Percentiles rank a stretch among this genome's conserved stretches.
These are phyloP conservation scores for Juglanconis oblonga DNA, from an alignment of 2,329 filamentous ascomycete genomes.

Conservation along the genomic window DNA sequence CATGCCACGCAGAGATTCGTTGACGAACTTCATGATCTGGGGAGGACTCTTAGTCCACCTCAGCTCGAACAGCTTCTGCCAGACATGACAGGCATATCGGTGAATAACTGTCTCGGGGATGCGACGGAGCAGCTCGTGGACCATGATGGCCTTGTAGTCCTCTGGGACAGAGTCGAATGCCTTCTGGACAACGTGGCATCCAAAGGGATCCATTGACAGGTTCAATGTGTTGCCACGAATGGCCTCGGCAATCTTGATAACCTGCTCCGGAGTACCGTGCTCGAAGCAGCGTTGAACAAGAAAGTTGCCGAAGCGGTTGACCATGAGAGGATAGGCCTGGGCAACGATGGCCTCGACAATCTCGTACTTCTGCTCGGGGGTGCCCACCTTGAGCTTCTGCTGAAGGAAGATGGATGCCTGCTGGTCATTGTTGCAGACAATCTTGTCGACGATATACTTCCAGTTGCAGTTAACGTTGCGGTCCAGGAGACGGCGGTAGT, in stretches of 20 bases:
- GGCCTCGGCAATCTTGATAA: slow-evolving; percentile 89
- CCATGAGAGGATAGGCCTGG: slow-evolving; percentile 93
- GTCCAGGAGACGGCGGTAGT: slow-evolving; percentile 92
- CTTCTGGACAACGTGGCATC: slow-evolving; percentile 97
- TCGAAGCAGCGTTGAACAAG: slow-evolving; percentile 98
- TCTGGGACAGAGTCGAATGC: slow-evolving; percentile 97
- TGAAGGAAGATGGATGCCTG: slow-evolving; percentile 98
- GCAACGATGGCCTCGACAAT: slow-evolving; percentile 96
- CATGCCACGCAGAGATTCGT: slow-evolving; percentile 91
- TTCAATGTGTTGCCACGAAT: slow-evolving; percentile 92
- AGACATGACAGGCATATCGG: slow-evolving; percentile 97
- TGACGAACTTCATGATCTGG: slow-evolving; percentile 98
- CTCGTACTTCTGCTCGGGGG: slow-evolving; percentile 91
- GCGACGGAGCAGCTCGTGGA: slow-evolving; percentile 90
- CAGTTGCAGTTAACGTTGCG: slow-evolving; percentile 97
- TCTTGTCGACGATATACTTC: slow-evolving; percentile 99
- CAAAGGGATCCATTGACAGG: slow-evolving; percentile 97
- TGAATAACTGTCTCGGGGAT: slow-evolving; percentile 98
- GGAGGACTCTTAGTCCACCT: slow-evolving; percentile 93
- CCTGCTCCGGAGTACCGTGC: slow-evolving; percentile 90
- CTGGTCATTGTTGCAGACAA: slow-evolving; percentile 98
- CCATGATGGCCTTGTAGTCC: slow-evolving; percentile 97
- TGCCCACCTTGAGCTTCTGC: slow-evolving; percentile 97
- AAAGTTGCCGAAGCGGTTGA: slow-evolving; percentile 98
- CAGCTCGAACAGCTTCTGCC: slow-evolving; percentile 98